Base-by-base conservation (phyloP, 2,329 filamentous ascomycete genomes). In the Xylariomycetidae sp. region DNA sequence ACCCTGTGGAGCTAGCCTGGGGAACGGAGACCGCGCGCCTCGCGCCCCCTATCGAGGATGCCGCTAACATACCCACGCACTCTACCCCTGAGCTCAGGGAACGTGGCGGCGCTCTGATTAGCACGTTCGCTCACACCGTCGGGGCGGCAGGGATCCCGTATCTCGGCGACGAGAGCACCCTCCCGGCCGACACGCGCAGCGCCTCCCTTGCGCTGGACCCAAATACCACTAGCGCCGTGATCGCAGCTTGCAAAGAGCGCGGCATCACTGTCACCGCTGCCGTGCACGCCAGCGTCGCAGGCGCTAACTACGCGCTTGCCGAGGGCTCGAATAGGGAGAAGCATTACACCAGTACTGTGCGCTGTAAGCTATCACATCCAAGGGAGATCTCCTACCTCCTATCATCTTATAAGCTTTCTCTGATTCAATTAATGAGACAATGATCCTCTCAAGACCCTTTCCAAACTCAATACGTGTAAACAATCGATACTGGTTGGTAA, bases 311-410 rank as follows among this genome's bases (percentile, higher is more conserved):
- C 39, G 44, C 49, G 18, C 25, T 48, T 22, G 32, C 49, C 41
- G 26, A 44, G 27, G 27, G 9, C 22, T 30, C 27, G 8, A 31
- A 19, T 16, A 31, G 23, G 23, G 16, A 35, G 16, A 51, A 47
- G 26, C 48, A 54, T 34, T 58, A 58, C 31, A 51, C 51, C 19
- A 51, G 51, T 34, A 55, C 55, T 5, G 45, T 57, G 23, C 52
- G 50, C 16, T 48, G n/a, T n/a, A n/a, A n/a, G n/a, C n/a, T n/a
- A n/a, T n/a, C n/a, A n/a, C n/a, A n/a, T n/a, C n/a, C n/a, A n/a
- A n/a, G n/a, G n/a, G n/a, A n/a, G n/a, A n/a, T n/a, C n/a, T n/a
- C n/a, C n/a, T n/a, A n/a, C n/a, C n/a, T n/a, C n/a, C n/a, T n/a
- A n/a, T n/a, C n/a, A n/a, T n/a, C n/a, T n/a, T n/a, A n/a, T n/a